A percentile compares a stretch with the other conserved stretches of the same genome.
Conservation (phyloP, 495 filamentous ascomycete species). For the Cercophora samala region DNA sequence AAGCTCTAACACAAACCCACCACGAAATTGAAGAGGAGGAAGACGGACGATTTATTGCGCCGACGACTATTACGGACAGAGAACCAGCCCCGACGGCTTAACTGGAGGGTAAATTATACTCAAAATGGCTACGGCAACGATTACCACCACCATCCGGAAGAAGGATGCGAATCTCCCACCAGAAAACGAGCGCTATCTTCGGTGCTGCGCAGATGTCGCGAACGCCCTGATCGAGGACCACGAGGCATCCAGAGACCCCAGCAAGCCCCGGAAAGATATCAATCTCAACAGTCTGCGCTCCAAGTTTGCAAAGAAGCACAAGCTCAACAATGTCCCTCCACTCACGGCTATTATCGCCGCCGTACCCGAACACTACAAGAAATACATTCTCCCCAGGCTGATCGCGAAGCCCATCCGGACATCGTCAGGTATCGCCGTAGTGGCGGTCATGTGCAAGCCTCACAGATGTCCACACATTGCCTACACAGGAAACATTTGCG, state of each 20-base stretch:
- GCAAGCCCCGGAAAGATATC: conserved; percentile 72
- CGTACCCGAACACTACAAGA: conserved; percentile 98
- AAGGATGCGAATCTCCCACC: conserved; percentile 76
- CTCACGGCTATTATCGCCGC: conserved; percentile 96
- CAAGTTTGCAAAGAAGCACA: conserved; percentile 89
- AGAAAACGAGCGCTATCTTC: conserved; percentile 89
- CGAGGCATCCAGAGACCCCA: conserved; percentile 69
- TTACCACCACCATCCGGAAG: conserved; percentile 38
- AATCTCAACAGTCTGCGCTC: conserved; percentile 88
- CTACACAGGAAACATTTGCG: conserved; percentile 97
- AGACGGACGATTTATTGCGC: neutral
- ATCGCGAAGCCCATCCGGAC: conserved; percentile 96
- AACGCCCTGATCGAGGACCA: conserved; percentile 89
- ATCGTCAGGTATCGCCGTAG: conserved; percentile 96
- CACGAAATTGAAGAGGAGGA: neutral
- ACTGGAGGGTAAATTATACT: neutral
- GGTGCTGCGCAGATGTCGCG: conserved; percentile 92
- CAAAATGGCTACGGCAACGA: conserved; percentile 45
- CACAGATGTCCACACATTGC: conserved; percentile 97
- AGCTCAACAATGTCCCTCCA: conserved; percentile 76
- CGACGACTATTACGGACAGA: neutral
- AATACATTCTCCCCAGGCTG: conserved; percentile 92
- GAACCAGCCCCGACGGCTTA: neutral
- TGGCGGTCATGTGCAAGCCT: conserved; percentile 99
- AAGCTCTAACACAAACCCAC: conserved; percentile 8